Evolutionary conservation across 2,329 filamentous ascomycete species (phyloP).

Genomic region (Fusarium sp.): DNA sequence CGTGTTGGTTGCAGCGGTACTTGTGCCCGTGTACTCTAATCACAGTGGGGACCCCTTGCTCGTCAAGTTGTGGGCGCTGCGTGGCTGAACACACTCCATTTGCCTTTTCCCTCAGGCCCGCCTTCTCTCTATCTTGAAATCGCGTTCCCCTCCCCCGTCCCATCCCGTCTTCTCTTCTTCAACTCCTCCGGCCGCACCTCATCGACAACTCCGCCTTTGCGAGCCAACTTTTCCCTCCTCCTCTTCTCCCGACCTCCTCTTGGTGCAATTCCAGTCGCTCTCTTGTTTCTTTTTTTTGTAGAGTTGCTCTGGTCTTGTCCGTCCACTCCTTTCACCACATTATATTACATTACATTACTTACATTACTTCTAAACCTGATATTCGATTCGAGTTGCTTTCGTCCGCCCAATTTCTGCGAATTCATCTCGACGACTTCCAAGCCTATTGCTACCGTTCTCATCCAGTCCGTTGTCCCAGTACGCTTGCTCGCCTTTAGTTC

Average conservation of each 20-base stretch:
- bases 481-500: conserved; percentile 13
- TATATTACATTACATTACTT: conserved; percentile 36
- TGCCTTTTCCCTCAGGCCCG: conserved; percentile 40
- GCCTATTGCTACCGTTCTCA: conserved; percentile 31
- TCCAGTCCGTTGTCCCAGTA: conserved; percentile 40
- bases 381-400: conserved; percentile 42
- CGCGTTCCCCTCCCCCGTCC: conserved; percentile 42
- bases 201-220: conserved; percentile 42
- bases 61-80: conserved; percentile 28
- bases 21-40: conserved; percentile 30
- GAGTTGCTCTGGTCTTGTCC: conserved; percentile 68
- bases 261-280: conserved; percentile 69
- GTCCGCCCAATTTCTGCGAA: conserved; percentile 40
- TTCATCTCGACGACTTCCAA: conserved; percentile 37
- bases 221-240: conserved; percentile 45
- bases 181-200: conserved; percentile 38
- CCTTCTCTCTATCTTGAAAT: conserved; percentile 46
- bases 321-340: conserved; percentile 63
- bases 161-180: conserved; percentile 43
- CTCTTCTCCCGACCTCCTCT: conserved; percentile 42
- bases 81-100: conserved; percentile 46
- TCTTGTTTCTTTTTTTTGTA: conserved; percentile 55
- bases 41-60: conserved; percentile 41
- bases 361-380: conserved; percentile 42
- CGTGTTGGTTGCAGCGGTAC: conserved; percentile 36